Base-by-base conservation (phyloP, 1,139 yeast species). In the Scheffersomyces insectosa region DNA sequence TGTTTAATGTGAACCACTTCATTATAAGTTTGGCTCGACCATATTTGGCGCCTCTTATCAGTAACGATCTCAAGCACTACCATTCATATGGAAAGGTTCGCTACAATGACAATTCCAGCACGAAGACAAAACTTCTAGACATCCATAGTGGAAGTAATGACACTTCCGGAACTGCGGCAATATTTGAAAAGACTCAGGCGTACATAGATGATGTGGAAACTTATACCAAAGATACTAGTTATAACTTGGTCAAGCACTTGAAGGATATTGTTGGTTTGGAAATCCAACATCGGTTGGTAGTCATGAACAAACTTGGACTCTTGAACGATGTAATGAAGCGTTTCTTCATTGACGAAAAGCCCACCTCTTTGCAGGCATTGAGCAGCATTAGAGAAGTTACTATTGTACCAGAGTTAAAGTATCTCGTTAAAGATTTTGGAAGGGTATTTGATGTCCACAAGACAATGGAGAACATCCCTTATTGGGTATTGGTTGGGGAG, bases 401-500 rank as follows among this genome's bases (percentile, higher is more conserved):
- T 0, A 85, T 93, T 36, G 97, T 93, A 3, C 99, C 99, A 0
- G 95, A 87, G 58, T 65, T 89, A 43, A 72, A 87, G 42, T 83
- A 87, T 37, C 66, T 89, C 39, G 60, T 85, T 37, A 72, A 73
- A 33, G 95, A 88, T 58, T 80, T 84, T 52, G 83, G 88, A 29
- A 70, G 87, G 48, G 82, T 86, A 1, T 83, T 87, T 55, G 95
- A 90, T 53, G 83, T 88, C 7, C 88, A 88, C 49, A 78, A 80
- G 53, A 70, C 78, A 10, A 65, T 77, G 65, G 83, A 83, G 45
- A 90, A 88, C 59, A 85, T 90, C 28, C 88, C 90, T 3, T 89
- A 89, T 57, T 91, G 98, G 96, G 82, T 90, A 3, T 69, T 79
- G 42, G 90, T 91, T 29, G 99, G 99, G 4, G 98, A 91, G 62